Conservation (phyloP, 495 filamentous ascomycete genomes). For the Penicillium cinerascens region DNA sequence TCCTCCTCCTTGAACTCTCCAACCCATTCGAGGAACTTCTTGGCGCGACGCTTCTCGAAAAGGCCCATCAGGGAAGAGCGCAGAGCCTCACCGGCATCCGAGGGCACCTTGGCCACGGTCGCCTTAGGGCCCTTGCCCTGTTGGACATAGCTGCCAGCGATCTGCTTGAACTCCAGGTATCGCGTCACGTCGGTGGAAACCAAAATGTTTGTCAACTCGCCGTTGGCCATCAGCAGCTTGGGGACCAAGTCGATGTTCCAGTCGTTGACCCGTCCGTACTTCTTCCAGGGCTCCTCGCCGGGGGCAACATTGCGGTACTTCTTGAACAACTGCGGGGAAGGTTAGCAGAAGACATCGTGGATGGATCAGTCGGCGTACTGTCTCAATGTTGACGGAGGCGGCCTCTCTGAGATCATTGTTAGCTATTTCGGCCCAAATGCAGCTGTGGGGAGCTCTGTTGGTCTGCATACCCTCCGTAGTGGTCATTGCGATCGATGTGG, state of each 20-base stretch:
- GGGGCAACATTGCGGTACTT: slow-evolving; percentile 78
- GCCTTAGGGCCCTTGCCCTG: slow-evolving; percentile 75
- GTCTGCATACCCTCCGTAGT: slow-evolving; percentile 87
- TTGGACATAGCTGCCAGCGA: slow-evolving; percentile 96
- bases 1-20: slow-evolving; percentile 84
- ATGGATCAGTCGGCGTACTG: slow-evolving; percentile 50
- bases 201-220: slow-evolving; percentile 96
- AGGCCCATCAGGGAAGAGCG: slow-evolving; percentile 92
- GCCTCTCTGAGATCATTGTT: slow-evolving; percentile 63
- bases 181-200: slow-evolving; percentile 95
- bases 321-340: slow-evolving; percentile 72
- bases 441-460: slow-evolving; percentile 15
- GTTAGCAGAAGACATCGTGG: slow-evolving; percentile 9
- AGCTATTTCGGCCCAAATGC: slow-evolving; percentile 13
- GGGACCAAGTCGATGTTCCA: slow-evolving; percentile 99
- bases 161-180: slow-evolving; percentile 98
- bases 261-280: slow-evolving; percentile 93
- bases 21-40: slow-evolving; percentile 96
- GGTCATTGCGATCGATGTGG: slow-evolving; percentile 98
- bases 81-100: slow-evolving; percentile 86
- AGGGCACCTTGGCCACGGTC: slow-evolving; percentile 94
- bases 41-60: slow-evolving; percentile 95
- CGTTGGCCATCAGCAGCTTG: slow-evolving; percentile 97
- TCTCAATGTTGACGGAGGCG: slow-evolving; percentile 90
- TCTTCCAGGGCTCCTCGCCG: slow-evolving; percentile 94